Evolutionary conservation across 768 basidiomycete genomes (phyloP).

Genomic region (Lactarius evosmus): DNA sequence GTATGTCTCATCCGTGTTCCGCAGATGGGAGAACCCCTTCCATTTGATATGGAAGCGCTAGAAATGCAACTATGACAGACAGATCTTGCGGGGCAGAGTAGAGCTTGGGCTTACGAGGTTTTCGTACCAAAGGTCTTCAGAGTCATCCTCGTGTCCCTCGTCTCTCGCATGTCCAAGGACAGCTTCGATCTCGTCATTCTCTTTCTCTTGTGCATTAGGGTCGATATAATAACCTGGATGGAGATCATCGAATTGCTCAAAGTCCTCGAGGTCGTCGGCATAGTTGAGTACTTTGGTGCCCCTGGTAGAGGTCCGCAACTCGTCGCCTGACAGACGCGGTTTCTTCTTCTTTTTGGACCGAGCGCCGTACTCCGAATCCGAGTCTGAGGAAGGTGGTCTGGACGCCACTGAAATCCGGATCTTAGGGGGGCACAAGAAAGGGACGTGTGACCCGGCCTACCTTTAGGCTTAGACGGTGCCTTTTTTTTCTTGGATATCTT

Average conservation of each 20-base stretch:
- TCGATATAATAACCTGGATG: slow-evolving; percentile 54
- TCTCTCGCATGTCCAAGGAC: slow-evolving; percentile 86
- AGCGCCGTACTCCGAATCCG: slow-evolving; percentile 83
- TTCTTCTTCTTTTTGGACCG: slow-evolving; percentile 86
- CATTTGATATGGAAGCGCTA: slow-evolving; percentile 99
- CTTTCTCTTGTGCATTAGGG: slow-evolving; percentile 45
- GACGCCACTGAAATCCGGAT: slow-evolving; percentile 35
- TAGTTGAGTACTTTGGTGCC: slow-evolving; percentile 84
- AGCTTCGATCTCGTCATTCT: slow-evolving; percentile 89
- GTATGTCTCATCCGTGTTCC: slow-evolving; percentile 99
- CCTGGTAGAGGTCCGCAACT: slow-evolving; percentile 72
- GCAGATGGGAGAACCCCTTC: slow-evolving; percentile 97
- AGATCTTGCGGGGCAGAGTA: slow-evolving; percentile 19
- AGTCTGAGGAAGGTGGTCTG: slow-evolving; percentile 66
- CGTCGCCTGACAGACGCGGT: slow-evolving; percentile 52
- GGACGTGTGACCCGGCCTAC: slow-evolving; percentile 37
- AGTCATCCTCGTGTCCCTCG: slow-evolving; percentile 72
- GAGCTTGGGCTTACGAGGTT: slow-evolving; percentile 60
- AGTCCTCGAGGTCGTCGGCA: slow-evolving; percentile 61
- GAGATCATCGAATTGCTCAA: slow-evolving; percentile 76
- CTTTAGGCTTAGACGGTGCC: slow-evolving; percentile 55
- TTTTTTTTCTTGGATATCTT: slow-evolving; percentile 69
- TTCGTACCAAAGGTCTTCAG: slow-evolving; percentile 79
- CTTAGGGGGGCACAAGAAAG: slow-evolving; percentile 26
- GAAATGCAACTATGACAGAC: slow-evolving; percentile 26